phyloP scores from a whole-genome alignment of 768 basidiomycete genomes.

The Lentinula raphanica region DNA sequence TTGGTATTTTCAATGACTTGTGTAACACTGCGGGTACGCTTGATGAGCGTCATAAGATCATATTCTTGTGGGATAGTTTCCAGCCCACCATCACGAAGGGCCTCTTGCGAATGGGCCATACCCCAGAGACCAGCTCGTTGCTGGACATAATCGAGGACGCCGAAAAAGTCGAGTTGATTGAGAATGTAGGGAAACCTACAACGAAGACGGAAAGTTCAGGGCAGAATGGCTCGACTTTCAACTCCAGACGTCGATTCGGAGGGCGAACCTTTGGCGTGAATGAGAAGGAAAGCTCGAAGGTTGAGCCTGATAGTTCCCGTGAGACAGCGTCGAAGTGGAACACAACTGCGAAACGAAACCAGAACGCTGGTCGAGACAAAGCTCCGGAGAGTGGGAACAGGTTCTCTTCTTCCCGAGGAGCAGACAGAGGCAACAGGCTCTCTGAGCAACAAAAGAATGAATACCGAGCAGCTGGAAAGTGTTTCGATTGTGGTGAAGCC shows the following conservation, averaged over 20 bases:
- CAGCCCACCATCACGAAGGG: not conserved
- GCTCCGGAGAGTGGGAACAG: too few species aligned
- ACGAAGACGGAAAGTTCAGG: not conserved
- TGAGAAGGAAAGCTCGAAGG: too few species aligned
- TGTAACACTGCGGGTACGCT: not conserved
- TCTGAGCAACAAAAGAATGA: not conserved
- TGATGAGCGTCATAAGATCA: not conserved
- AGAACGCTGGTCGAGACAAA: too few species aligned
- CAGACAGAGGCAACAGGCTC: too few species aligned
- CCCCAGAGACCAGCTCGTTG: not conserved
- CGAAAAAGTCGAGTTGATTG: not conserved
- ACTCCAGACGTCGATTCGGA: too few species aligned
- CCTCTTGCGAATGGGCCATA: not conserved
- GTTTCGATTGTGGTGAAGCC: not conserved
- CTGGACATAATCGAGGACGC: not conserved
- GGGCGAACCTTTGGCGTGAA: too few species aligned
- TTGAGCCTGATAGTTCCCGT: too few species aligned
- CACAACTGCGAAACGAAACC: too few species aligned
- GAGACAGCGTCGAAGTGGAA: too few species aligned
- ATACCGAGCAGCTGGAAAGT: not conserved
- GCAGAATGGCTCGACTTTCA: too few species aligned
- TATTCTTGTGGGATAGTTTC: not conserved
- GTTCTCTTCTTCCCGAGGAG: too few species aligned
- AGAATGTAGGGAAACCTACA: not conserved
- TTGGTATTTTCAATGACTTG: not conserved